Evolutionary conservation across 2,329 filamentous ascomycete species (phyloP), one percentile per base, ranked within the genome.

Genomic region (Colletotrichum scovillei): DNA sequence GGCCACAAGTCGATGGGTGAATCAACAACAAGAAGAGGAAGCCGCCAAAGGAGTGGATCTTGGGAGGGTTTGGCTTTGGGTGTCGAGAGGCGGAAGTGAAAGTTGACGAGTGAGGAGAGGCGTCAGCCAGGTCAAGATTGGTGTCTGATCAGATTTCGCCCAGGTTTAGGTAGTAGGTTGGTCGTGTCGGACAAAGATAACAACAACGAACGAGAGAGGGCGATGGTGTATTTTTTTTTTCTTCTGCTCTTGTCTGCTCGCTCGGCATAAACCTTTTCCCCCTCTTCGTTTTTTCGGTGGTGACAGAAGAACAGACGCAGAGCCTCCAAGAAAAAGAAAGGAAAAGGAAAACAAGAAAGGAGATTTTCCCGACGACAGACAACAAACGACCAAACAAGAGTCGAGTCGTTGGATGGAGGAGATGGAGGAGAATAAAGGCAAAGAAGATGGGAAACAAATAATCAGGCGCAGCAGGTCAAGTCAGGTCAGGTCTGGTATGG

Each of bases 261-360:
- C 57, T 52, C 57, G 58, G 56, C 58, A 55, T 55, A 69, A 55
- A 52, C 38, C 42, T 59, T 72, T 69, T n/a, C 49, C 32, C 30
- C 46, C 38, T 28, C 14, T 70, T 73, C 55, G 53, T 65, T 60
- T 73, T 70, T 63, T 58, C 32, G 58, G 66, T 38, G 55, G 53
- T 73, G 70, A 73, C 70, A 68, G 65, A 65, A 42, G 66, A 65
- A 70, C 59, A 69, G 66, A 65, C 46, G 58, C 53, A 64, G 70
- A 70, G 46, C 70, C 67, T 69, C 66, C 70, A 59, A 70, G 59
- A 53, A 60, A 60, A 52, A 55, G 53, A 59, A 53, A 46, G n/a
- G 56, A 32, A 56, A 46, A 30, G 26, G 28, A 12, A 60, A 24
- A 46, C 62, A 53, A 49, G 38, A 55, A 58, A 67, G 64, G 57